Evolutionary conservation across 345 rosid species (phyloP).

Genomic region (Eutrema yunnanense): DNA sequence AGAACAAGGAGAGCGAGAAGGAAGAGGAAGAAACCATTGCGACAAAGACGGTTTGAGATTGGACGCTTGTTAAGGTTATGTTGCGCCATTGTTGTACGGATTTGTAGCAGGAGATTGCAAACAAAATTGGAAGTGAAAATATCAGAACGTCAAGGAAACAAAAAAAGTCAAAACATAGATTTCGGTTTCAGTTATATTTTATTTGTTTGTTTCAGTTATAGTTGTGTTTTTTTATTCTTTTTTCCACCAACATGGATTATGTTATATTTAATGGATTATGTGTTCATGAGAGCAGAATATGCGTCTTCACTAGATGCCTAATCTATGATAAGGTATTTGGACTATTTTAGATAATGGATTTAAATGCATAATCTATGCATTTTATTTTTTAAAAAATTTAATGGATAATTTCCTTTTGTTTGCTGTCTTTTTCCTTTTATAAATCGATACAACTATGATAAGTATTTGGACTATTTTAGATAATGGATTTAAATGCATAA

Average conservation of each 20-base stretch:
- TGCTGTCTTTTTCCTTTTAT: no score
- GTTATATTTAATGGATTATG: not conserved
- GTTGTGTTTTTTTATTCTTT: not conserved
- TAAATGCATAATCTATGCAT: no score
- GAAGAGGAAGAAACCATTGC: conserved; percentile 43
- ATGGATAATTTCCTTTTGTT: no score
- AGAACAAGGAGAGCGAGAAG: conserved; percentile 53
- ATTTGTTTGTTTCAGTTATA: not conserved
- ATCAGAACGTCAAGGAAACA: not conserved
- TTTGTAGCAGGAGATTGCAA: conserved; percentile 8
- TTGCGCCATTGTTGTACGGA: not conserved
- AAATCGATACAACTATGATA: no score
- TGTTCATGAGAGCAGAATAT: no score
- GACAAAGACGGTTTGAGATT: conserved; percentile 32
- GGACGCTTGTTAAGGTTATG: not conserved
- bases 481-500: no score
- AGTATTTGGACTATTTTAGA: no score
- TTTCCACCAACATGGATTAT: not conserved
- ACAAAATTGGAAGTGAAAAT: not conserved
- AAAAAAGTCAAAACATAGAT: not conserved
- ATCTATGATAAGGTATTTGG: not conserved
- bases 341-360: no score
- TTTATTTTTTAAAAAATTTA: no score
- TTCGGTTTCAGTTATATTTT: not conserved
- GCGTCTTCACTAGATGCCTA: not conserved